These are phyloP conservation scores for Lachancea lanzarotensis DNA, from an alignment of 805 yeast species.

Conservation along the genomic window DNA sequence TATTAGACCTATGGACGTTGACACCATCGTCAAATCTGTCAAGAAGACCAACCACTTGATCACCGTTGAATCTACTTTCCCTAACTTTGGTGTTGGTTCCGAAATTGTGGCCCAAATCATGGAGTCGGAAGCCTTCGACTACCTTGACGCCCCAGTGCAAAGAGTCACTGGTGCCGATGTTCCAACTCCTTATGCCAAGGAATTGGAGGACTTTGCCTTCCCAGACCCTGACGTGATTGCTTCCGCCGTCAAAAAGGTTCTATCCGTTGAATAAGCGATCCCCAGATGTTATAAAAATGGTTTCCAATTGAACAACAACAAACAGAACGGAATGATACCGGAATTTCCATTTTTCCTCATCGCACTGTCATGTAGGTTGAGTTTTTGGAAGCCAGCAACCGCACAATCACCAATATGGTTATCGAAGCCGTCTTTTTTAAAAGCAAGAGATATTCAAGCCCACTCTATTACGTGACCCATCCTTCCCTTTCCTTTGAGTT, in stretches of 20 bases:
- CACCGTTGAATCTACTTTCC: constrained; percentile 97
- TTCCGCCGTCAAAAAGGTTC: constrained; percentile 77
- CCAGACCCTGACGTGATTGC: constrained; percentile 89
- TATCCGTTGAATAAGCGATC: constrained; percentile 46
- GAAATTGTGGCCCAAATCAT: constrained; percentile 96
- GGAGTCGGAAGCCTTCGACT: constrained; percentile 98
- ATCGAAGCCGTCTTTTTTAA: not conserved
- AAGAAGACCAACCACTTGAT: constrained; percentile 96
- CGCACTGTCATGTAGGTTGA: too few relatives aligned
- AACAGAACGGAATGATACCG: too few relatives aligned
- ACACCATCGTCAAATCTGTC: constrained; percentile 76
- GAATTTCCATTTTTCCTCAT: too few relatives aligned
- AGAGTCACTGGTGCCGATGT: constrained; percentile 99
- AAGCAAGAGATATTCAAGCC: constrained; percentile 6
- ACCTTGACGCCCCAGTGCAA: constrained; percentile 96
- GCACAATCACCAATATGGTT: too few relatives aligned
- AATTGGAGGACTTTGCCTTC: constrained; percentile 97
- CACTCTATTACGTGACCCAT: constrained; percentile 1
- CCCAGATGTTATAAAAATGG: too few relatives aligned
- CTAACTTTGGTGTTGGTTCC: constrained; percentile 97
- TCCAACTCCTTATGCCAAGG: constrained; percentile 97
- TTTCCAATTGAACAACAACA: too few relatives aligned
- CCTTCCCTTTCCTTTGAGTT: constrained; percentile 9
- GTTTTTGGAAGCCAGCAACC: too few relatives aligned
- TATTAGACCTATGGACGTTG: constrained; percentile 92